phyloP scores from a whole-genome alignment of 148 eudicot genomes.

The Fagopyrum esculentum region DNA sequence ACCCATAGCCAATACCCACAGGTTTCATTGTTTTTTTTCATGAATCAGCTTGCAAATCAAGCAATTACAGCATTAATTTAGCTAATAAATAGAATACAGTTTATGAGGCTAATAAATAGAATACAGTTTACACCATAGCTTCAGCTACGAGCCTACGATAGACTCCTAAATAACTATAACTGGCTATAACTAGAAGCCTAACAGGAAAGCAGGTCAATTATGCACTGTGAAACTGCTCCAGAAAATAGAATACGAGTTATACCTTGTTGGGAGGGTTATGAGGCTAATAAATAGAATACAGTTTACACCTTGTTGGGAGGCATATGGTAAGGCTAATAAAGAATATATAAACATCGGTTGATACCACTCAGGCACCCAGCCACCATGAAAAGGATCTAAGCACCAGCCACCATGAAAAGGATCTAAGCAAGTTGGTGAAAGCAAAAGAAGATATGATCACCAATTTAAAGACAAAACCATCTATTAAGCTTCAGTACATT shows the following conservation, averaged over 20 bases:
- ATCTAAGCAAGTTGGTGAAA: constrained; percentile 3
- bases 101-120: too few relatives aligned
- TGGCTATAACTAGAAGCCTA: background rate
- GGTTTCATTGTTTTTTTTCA: background rate
- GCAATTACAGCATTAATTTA: background rate
- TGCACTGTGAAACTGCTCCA: background rate
- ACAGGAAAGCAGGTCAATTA: background rate
- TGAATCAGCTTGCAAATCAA: background rate
- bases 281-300: too few relatives aligned
- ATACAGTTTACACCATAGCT: too few relatives aligned
- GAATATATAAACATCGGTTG: background rate
- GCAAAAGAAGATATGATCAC: background rate
- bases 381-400: background rate
- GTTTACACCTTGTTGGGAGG: too few relatives aligned
- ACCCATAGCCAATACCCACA: background rate
- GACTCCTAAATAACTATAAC: background rate
- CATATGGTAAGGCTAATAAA: background rate
- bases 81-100: too few relatives aligned
- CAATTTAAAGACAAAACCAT: background rate
- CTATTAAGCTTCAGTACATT: background rate
- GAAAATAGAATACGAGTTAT: background rate
- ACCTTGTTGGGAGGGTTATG: background rate
- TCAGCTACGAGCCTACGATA: background rate
- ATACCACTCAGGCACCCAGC: background rate
- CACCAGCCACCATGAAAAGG: background rate